Percentiles rank a stretch among this genome's conserved stretches.
Conservation (phyloP, 108 stramenopile species). For the Fragilaria crotonensis region DNA sequence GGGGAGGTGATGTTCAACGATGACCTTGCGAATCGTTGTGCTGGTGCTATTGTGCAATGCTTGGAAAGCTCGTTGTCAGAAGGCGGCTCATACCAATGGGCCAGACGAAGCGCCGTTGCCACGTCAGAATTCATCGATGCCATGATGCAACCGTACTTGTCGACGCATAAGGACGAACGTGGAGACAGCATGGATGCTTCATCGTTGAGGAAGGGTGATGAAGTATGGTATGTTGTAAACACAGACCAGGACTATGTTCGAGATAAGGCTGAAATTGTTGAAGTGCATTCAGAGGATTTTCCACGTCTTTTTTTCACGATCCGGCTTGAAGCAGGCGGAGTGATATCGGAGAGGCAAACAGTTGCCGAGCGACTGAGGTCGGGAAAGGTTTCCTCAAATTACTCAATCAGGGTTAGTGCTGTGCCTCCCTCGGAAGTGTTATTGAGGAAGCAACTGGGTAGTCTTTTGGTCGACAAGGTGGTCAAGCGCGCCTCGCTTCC, state of each 20-base stretch:
- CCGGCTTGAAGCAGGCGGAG: conserved; percentile 16
- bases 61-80: neutral
- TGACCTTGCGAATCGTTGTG: neutral
- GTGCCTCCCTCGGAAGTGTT: too few relatives aligned
- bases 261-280: conserved; percentile 36
- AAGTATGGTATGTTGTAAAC: conserved; percentile 51
- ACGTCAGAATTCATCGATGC: neutral
- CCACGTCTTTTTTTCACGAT: conserved; percentile 68
- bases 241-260: conserved; percentile 30
- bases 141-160: neutral
- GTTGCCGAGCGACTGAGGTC: conserved; percentile 39
- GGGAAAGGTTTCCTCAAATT: too few relatives aligned
- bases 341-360: conserved; percentile 53
- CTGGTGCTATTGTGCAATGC: neutral
- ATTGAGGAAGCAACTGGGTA: too few relatives aligned
- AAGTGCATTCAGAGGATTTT: conserved; percentile 65
- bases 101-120: neutral
- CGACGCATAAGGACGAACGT: conserved; percentile 8
- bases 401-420: too few relatives aligned
- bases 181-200: conserved; percentile 6
- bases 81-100: neutral
- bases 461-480: conserved; percentile 37
- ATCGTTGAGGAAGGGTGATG: conserved; percentile 34
- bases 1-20: neutral
- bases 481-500: conserved; percentile 17